phyloP scores from a whole-genome alignment of 768 basidiomycete genomes.

The Cystofilobasidium bisporidii region DNA sequence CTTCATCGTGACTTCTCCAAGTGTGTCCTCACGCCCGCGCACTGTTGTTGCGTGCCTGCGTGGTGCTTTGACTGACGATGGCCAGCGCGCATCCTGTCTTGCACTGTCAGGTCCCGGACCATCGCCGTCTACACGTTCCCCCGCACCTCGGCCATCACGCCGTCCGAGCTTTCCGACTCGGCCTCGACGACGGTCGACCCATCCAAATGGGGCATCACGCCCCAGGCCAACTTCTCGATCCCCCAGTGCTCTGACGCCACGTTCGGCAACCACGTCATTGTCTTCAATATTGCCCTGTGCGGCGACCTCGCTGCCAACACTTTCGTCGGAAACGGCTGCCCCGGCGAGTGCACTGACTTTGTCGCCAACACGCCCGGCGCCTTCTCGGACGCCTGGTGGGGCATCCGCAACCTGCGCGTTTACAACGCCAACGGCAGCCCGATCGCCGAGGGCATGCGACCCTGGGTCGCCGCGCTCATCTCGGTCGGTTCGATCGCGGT shows the following conservation, averaged over 20 bases:
- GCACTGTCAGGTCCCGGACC: constrained; percentile 37
- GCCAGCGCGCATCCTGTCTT: no score
- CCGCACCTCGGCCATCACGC: constrained; percentile 45
- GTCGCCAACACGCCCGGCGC: constrained; percentile 53
- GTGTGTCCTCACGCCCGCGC: constrained; percentile 5
- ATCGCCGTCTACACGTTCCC: constrained; percentile 59
- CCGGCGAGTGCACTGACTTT: constrained; percentile 43
- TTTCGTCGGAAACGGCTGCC: constrained; percentile 33
- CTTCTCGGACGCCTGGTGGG: constrained; percentile 61
- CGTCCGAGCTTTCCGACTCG: constrained; percentile 40
- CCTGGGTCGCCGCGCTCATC: constrained; percentile 23
- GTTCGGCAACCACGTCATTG: constrained; percentile 47
- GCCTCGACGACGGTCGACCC: constrained; percentile 27
- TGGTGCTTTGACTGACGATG: no score
- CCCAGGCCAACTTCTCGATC: constrained; percentile 36
- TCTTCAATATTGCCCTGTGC: constrained; percentile 41
- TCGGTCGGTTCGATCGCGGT: background rate
- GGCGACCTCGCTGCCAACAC: constrained; percentile 36
- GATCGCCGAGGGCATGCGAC: background rate
- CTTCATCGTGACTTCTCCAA: constrained; percentile 42
- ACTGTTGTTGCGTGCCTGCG: background rate
- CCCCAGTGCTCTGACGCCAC: constrained; percentile 33
- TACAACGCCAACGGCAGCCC: constrained; percentile 40
- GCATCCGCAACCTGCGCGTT: constrained; percentile 53
- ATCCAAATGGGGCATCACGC: constrained; percentile 34